These are phyloP conservation scores for Lactuca saligna DNA, from an alignment of 129 eudicot species.

Conservation along the genomic window DNA sequence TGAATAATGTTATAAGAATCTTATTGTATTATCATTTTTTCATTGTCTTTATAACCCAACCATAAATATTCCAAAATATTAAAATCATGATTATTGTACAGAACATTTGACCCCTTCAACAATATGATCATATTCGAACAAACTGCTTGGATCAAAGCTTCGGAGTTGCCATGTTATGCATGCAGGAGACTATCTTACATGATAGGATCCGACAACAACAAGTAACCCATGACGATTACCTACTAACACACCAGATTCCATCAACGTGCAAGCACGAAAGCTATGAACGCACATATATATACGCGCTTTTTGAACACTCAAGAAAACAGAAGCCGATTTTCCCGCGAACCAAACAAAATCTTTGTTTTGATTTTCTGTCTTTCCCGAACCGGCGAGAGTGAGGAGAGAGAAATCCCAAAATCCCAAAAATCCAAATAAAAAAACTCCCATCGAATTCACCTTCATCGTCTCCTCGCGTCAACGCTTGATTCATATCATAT, in stretches of 20 bases:
- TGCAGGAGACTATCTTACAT: constrained; percentile 11
- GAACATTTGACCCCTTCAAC: not conserved
- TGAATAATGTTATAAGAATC: too few relatives aligned
- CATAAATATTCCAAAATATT: too few relatives aligned
- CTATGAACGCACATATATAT: constrained; percentile 1
- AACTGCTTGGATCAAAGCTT: constrained; percentile 6
- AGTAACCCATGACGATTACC: constrained; percentile 13
- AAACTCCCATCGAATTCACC: constrained; percentile 5
- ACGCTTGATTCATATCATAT: constrained; percentile 7
- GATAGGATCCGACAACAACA: constrained; percentile 25
- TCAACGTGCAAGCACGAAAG: constrained; percentile 40
- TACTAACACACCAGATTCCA: not conserved
- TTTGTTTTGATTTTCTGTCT: constrained; percentile 27
- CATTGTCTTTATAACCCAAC: too few relatives aligned
- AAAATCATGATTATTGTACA: not conserved
- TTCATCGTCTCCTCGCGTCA: constrained; percentile 21
- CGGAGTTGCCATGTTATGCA: constrained; percentile 12
- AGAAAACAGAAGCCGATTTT: constrained; percentile 39
- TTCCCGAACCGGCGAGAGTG: constrained; percentile 33
- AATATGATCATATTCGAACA: not conserved
- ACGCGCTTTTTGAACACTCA: constrained; percentile 19
- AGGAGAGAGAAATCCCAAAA: constrained; percentile 27
- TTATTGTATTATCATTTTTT: too few relatives aligned
- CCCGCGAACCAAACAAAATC: constrained; percentile 47
- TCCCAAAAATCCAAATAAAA: constrained; percentile 23